These are phyloP conservation scores for Tuber aestivum DNA, from an alignment of 495 filamentous ascomycete species.

Conservation along the genomic window DNA sequence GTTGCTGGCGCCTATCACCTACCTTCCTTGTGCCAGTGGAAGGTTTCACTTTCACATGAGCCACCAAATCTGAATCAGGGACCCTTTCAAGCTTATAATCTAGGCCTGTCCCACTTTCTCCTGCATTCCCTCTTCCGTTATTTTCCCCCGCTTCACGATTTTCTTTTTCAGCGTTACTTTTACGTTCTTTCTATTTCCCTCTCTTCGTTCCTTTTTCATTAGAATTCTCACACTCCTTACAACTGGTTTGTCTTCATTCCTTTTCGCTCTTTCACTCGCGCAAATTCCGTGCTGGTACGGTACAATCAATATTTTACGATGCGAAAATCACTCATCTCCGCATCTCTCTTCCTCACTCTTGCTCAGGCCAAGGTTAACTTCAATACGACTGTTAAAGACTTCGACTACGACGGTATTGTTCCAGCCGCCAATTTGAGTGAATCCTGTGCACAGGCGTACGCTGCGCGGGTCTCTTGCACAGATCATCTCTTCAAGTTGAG, in stretches of 20 bases:
- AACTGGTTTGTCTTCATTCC: neutral
- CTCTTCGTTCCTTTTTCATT: conserved; percentile 8
- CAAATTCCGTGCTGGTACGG: conserved; percentile 3
- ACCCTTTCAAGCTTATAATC: neutral
- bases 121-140: neutral
- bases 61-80: neutral
- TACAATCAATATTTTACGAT: conserved; percentile 11
- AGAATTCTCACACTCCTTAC: neutral
- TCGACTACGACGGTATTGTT: conserved; percentile 15
- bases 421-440: conserved; percentile 5
- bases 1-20: neutral
- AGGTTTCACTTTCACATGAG: neutral
- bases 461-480: conserved; percentile 12
- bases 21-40: neutral
- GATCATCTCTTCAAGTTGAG: conserved; percentile 18
- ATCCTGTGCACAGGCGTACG: conserved; percentile 17
- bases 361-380: conserved; percentile 18
- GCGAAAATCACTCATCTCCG: conserved; percentile 6
- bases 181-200: conserved; percentile 1
- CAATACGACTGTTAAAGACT: conserved; percentile 17
- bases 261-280: neutral
- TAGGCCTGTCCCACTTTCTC: neutral
- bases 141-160: neutral
- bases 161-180: conserved; percentile 1
- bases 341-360: conserved; percentile 5